Conservation (phyloP, 2,329 filamentous ascomycete genomes). For the Mycocentrospora acerina region DNA sequence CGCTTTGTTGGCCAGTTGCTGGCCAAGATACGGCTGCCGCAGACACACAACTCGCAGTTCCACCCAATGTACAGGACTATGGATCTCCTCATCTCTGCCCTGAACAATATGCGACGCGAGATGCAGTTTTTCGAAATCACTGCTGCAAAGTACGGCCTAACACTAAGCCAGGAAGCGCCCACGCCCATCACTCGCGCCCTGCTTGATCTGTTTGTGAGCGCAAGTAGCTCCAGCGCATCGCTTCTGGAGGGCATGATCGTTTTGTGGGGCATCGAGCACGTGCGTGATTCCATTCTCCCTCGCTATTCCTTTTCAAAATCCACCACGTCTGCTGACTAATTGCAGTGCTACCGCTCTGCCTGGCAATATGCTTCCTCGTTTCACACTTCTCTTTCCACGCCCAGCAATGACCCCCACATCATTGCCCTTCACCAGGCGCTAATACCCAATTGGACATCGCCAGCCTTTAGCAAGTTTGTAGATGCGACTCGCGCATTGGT, state of each 20-base stretch:
- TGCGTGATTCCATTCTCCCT: slow-evolving; percentile 24
- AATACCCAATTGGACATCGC: slow-evolving; percentile 55
- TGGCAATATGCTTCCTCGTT: slow-evolving; percentile 53
- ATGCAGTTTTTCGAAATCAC: slow-evolving; percentile 68
- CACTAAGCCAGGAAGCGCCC: slow-evolving; percentile 48
- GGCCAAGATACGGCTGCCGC: slow-evolving; percentile 60
- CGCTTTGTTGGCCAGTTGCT: slow-evolving; percentile 67
- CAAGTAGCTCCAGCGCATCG: slow-evolving; percentile 51
- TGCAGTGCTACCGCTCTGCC: slow-evolving; percentile 49
- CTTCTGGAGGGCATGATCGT: slow-evolving; percentile 70
- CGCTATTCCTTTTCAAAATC: too few species aligned
- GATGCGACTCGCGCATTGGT: slow-evolving; percentile 52
- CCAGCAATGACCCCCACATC: slow-evolving; percentile 47
- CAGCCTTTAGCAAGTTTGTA: slow-evolving; percentile 53
- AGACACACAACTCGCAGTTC: slow-evolving; percentile 45
- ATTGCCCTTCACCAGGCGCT: slow-evolving; percentile 52
- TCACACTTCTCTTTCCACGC: slow-evolving; percentile 40
- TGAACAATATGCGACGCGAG: slow-evolving; percentile 68
- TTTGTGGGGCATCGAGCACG: slow-evolving; percentile 75
- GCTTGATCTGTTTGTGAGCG: slow-evolving; percentile 62
- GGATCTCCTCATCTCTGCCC: slow-evolving; percentile 63
- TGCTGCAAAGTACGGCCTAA: slow-evolving; percentile 60
- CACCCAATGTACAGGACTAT: slow-evolving; percentile 59
- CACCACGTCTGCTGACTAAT: slow-evolving; percentile 8
- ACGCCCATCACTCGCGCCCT: slow-evolving; percentile 56